Base-by-base conservation (phyloP, 129 eudicot genomes). In the Lactuca saligna region DNA sequence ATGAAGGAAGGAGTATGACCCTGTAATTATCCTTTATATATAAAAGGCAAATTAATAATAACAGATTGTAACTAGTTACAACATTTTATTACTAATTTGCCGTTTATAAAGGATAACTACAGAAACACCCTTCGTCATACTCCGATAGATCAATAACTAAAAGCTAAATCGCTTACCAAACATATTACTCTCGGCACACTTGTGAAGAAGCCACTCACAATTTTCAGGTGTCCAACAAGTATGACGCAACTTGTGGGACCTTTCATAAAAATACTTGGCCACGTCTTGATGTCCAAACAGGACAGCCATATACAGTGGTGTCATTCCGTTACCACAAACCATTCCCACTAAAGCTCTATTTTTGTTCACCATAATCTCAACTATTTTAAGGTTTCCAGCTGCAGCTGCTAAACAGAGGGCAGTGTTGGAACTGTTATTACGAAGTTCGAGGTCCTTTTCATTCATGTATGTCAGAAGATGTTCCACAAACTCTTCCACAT, bases 391-490 rank as follows among this genome's bases (percentile, higher is more conserved):
- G 4, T 59, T 74, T 37, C 83, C 78, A 2, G 83, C 66, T 4
- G 66, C 75, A 11, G 81, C 78, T 16, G 87, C 87, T 46, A 75
- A 61, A 50, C 70, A 75, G 8, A 80, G 54, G 17, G 84, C 81
- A 4, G 80, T 80, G 54, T 70, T 79, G 17, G 20, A n/a, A 6
- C 66, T 31, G 31, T 61, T 71, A 39, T 81, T 81, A 70, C n/a
- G 31, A 7, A 65, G 57, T 17, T 14, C 62, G 33, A 84, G 35
- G 6, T 75, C 80, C 5, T 16, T 38, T 33, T 41, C 85, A 77
- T 80, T 8, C 70, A 20, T 20, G 20, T 20, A 20, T 20, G 20
- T 20, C 7, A 79, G 53, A 32, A 79, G 49, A 2, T 75, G 76
- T 46, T 42, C 20, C 49, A 83, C 82, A 5, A 83, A 83, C 33